Conservation (phyloP, 306 rosid genomes). For the Vigna reflexopilosa region DNA sequence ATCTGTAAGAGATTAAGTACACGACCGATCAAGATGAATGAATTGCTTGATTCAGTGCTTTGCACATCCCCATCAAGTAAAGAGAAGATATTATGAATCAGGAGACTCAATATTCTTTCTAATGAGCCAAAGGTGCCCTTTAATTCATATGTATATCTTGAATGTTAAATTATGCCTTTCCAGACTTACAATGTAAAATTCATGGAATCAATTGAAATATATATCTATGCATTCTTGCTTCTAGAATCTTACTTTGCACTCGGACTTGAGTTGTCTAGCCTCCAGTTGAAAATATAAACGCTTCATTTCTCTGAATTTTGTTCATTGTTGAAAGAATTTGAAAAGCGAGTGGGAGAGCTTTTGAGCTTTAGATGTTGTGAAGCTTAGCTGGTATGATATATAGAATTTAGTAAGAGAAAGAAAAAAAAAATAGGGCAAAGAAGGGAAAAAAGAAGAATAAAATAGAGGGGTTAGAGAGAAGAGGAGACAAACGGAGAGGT, state of each 20-base stretch:
- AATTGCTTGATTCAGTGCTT: constrained; percentile 29
- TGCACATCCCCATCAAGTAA: constrained; percentile 29
- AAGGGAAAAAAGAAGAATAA: no score
- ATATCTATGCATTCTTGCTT: constrained; percentile 10
- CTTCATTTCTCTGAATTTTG: constrained; percentile 27
- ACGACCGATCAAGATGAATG: constrained; percentile 25
- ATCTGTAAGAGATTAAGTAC: constrained; percentile 20
- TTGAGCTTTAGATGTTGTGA: constrained; percentile 55
- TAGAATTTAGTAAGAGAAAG: no score
- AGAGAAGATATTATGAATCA: constrained; percentile 27
- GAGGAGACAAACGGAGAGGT: no score
- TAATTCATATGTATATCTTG: constrained; percentile 20
- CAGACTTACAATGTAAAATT: constrained; percentile 12
- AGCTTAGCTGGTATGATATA: constrained; percentile 37
- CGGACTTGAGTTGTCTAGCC: constrained; percentile 3
- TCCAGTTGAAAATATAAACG: not conserved
- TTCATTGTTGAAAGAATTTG: constrained; percentile 29
- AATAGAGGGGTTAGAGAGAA: no score
- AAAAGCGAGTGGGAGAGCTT: constrained; percentile 32
- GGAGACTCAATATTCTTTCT: constrained; percentile 35
- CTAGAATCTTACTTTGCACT: constrained; percentile 10
- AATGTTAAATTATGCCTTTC: constrained; percentile 31
- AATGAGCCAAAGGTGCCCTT: constrained; percentile 45
- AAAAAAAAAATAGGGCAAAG: no score
- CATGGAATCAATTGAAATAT: constrained; percentile 16